Evolutionary conservation across 148 eudicot species (phyloP).

Genomic region (Pouteria glomerata): DNA sequence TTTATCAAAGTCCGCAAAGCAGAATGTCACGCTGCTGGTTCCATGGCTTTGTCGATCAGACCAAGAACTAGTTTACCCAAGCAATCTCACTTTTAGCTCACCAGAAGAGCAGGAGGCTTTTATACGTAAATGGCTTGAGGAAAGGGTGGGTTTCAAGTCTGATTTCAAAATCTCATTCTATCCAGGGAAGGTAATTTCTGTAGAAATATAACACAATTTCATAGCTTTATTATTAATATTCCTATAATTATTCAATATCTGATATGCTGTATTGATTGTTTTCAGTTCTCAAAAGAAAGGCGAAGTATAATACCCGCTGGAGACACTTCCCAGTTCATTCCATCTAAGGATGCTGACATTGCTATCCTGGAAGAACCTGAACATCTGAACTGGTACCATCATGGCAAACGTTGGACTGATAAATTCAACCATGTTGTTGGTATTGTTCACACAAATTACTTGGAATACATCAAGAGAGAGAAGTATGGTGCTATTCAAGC

Average conservation of each 20-base stretch:
- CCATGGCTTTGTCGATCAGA: conserved; percentile 96
- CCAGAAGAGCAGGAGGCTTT: conserved; percentile 89
- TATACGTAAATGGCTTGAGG: conserved; percentile 90
- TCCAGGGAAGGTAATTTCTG: conserved; percentile 77
- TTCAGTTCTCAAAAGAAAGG: conserved; percentile 78
- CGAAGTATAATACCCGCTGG: conserved; percentile 94
- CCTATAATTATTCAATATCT: conserved; percentile 1
- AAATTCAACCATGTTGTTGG: conserved; percentile 98
- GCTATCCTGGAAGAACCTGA: conserved; percentile 98
- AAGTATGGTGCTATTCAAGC: conserved; percentile 93
- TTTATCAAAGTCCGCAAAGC: conserved; percentile 76
- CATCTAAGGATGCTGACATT: conserved; percentile 89
- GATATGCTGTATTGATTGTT: conserved; percentile 5
- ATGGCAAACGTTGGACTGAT: conserved; percentile 98
- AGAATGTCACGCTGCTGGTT: conserved; percentile 87
- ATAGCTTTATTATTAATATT: too few species aligned
- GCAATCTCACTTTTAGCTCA: conserved; percentile 71
- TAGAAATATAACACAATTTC: neutral
- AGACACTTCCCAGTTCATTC: conserved; percentile 81
- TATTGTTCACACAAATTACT: conserved; percentile 95
- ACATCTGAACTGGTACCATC: conserved; percentile 98
- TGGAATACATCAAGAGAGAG: conserved; percentile 98
- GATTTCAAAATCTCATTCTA: conserved; percentile 94
- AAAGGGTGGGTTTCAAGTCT: conserved; percentile 85
- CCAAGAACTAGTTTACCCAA: conserved; percentile 93